Evolutionary conservation across 2,329 filamentous ascomycete genomes (phyloP), one percentile per base, ranked within the genome.

Genomic region (Lachnellula occidentalis): DNA sequence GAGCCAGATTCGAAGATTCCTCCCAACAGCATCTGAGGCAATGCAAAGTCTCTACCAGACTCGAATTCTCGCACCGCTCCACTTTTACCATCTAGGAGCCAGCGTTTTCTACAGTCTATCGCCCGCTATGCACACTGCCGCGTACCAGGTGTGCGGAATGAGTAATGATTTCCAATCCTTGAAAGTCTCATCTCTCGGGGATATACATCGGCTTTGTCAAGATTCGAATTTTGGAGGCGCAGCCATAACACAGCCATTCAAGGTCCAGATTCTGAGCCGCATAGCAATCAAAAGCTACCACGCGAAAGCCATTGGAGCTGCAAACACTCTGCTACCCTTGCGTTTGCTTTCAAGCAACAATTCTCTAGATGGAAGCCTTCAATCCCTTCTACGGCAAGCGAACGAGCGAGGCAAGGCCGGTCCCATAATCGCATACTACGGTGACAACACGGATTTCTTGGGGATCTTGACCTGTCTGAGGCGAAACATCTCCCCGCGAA

Each of bases 371-470:
- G 80, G 80, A 1, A 66, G 58, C 43, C 66, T 64, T 3, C 77
- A 66, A 46, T 64, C 62, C 17, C 63, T 69, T 14, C 60, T 68
- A 14, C 51, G 58, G 3, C 66, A 68, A 74, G 65, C 67, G 5
- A 73, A 76, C 31, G 77, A 83, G 45, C 78, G 84, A 55, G 85
- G 85, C 58, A 77, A 82, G 43, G 78, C 83, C 1, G 87, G 87
- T 0, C 80, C 83, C 0, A 80, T 90, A 6, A 79, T 80, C 58
- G 86, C 84, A 0, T 74, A 91, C 0, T 88, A 90, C 58, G 88
- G 87, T 1, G 87, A 91, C 55, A 92, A 92, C 56, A 91, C 87
- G 0, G 88, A 92, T 67, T 92, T 88, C 85, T 86, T 90, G 34
- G 88, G 88, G 5, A 88, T 92, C 42, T 76, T 85, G 51, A 86